Evolutionary conservation across 2,329 filamentous ascomycete species (phyloP), one percentile per base, ranked within the genome.

Genomic region (Lasiodiplodia gonubiensis): DNA sequence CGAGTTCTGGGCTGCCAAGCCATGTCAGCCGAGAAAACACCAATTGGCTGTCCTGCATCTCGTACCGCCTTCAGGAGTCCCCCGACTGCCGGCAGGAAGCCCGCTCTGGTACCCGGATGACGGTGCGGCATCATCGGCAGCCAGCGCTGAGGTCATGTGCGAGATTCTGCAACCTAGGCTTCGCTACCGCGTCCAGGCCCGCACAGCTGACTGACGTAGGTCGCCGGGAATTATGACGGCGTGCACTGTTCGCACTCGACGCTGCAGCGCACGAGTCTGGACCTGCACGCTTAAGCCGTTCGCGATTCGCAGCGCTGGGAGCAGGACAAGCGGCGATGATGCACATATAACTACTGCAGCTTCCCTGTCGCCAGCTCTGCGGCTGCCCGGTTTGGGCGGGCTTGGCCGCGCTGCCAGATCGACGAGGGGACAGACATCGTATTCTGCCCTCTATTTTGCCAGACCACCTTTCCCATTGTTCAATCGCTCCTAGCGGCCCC

Each of bases 351-450:
- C 27, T 30, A 35, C 33, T 63, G 59, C 59, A 63, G 59, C 59
- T 63, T 63, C 59, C 59, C 59, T 63, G 59, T 51, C 46, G 46
- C 59, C 42, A 51, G 59, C 59, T 51, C 59, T 63, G 59, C 59
- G 59, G 59, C 27, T 48, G 59, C 59, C 59, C 59, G 59, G 30
- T 63, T 63, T 30, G 49, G 59, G 49, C 59, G 59, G 59, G 27
- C 59, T 63, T 63, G 59, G 59, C 59, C 46, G 8, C n/a, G 39
- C 39, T 61, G 39, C 59, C 59, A 51, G 59, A 63, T 63, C 27
- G 49, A 51, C 27, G 59, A 61, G 46, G 42, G 59, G 59, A 63
- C 59, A 25, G 14, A 63, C 59, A 63, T 63, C 59, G 59, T 63
- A 63, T 63, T 51, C 42, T 51, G 27, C 46, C 59, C 16, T 42